A percentile compares a stretch with the other conserved stretches of the same genome.
These are phyloP conservation scores for Abrus pulchellus DNA, from an alignment of 306 rosid genomes.

Conservation along the genomic window DNA sequence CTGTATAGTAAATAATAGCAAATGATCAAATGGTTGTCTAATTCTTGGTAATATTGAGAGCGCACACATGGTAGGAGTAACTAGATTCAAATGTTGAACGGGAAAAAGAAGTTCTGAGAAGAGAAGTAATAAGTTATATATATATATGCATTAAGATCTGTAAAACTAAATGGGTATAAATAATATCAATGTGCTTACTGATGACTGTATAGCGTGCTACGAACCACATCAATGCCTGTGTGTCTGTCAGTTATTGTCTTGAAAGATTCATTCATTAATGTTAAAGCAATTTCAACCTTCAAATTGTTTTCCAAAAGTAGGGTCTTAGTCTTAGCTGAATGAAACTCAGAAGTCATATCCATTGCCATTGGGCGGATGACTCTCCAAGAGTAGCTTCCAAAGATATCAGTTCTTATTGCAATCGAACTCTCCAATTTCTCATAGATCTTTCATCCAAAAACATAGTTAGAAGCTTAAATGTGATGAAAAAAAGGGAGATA, in stretches of 20 bases:
- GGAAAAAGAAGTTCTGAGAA: not conserved
- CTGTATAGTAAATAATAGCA: constrained; percentile 22
- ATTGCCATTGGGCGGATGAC: constrained; percentile 30
- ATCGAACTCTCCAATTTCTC: constrained; percentile 36
- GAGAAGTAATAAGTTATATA: not conserved
- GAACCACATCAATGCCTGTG: constrained; percentile 43
- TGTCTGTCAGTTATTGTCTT: constrained; percentile 34
- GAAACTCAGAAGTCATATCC: not conserved
- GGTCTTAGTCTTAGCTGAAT: not conserved
- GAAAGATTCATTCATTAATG: constrained; percentile 46
- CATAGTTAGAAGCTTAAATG: not conserved
- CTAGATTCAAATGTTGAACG: not conserved
- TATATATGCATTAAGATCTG: not conserved
- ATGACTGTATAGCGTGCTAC: constrained; percentile 41
- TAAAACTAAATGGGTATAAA: not conserved
- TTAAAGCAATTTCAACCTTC: constrained; percentile 47
- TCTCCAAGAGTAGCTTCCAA: constrained; percentile 49
- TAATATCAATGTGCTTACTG: constrained; percentile 40
- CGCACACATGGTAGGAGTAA: not conserved
- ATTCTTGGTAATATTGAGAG: not conserved
- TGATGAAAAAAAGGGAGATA: not conserved
- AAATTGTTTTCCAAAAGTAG: constrained; percentile 43
- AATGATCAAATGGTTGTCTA: constrained; percentile 7
- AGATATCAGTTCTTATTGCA: constrained; percentile 25
- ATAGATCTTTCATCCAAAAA: constrained; percentile 33